These are phyloP conservation scores for Phalaenopsis aphrodite DNA, from an alignment of 106 monocot species.

Conservation along the genomic window DNA sequence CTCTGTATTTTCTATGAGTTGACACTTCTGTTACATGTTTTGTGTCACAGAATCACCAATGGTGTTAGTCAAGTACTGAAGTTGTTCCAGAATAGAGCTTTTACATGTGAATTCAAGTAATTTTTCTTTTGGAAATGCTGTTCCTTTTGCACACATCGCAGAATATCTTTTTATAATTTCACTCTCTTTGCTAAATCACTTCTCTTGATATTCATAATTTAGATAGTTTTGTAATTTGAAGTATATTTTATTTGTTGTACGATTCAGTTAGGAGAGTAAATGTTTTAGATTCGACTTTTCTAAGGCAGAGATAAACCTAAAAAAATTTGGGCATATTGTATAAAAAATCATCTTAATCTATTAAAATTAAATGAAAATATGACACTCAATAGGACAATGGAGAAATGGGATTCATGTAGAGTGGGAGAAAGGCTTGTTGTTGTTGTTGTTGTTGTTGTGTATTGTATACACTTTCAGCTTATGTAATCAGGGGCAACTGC, in stretches of 20 bases:
- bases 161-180: neutral
- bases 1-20: neutral
- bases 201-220: neutral
- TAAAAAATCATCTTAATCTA: too few species aligned
- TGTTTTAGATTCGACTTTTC: too few species aligned
- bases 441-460: neutral
- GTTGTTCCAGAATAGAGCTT: conserved; percentile 61
- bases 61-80: conserved; percentile 58
- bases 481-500: neutral
- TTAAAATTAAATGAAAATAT: too few species aligned
- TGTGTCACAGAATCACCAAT: conserved; percentile 80
- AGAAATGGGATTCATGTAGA: too few species aligned
- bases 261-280: too few species aligned
- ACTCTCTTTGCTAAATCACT: neutral
- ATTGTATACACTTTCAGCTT: neutral
- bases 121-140: conserved; percentile 6
- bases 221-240: neutral
- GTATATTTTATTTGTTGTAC: neutral
- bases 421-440: too few species aligned
- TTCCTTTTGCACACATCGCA: neutral
- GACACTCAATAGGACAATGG: too few species aligned
- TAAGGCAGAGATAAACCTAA: too few species aligned
- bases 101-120: conserved; percentile 99
- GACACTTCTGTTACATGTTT: conserved; percentile 6
- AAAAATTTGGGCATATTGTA: too few species aligned